Evolutionary conservation across 2,329 filamentous ascomycete genomes (phyloP).

Genomic region (Pseudofabraea citricarpa): DNA sequence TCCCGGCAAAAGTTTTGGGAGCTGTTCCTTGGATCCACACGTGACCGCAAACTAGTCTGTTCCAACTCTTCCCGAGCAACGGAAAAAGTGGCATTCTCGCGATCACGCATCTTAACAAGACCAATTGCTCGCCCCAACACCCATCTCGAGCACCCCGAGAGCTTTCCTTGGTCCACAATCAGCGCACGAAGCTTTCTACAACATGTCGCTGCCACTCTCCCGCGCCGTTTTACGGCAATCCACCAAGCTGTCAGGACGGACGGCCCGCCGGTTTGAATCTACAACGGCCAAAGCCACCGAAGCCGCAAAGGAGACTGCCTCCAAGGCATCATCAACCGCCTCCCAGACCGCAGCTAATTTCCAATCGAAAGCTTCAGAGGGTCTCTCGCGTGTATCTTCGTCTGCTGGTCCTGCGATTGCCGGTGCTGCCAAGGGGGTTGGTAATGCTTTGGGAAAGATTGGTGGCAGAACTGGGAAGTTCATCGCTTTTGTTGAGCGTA

Average conservation of each 20-base stretch:
- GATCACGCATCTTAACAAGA: constrained; percentile 14
- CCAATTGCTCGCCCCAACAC: constrained; percentile 23
- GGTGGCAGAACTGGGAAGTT: constrained; percentile 79
- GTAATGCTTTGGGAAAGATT: constrained; percentile 65
- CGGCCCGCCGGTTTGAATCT: constrained; percentile 55
- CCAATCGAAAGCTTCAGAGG: constrained; percentile 68
- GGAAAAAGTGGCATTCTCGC: constrained; percentile 19
- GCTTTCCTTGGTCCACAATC: constrained; percentile 12
- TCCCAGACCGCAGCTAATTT: constrained; percentile 39
- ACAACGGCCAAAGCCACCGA: constrained; percentile 44
- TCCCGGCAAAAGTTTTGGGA: neutral
- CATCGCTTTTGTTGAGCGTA: constrained; percentile 82
- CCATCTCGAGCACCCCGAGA: constrained; percentile 10
- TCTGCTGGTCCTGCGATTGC: constrained; percentile 74
- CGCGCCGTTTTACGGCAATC: constrained; percentile 26
- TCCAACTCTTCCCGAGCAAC: constrained; percentile 16
- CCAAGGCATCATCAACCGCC: constrained; percentile 32
- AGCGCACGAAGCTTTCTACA: constrained; percentile 13
- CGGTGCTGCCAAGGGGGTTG: constrained; percentile 64
- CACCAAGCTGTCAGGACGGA: constrained; percentile 19
- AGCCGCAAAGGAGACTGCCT: constrained; percentile 36
- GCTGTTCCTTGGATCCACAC: neutral
- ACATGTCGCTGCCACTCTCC: constrained; percentile 25
- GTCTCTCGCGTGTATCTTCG: constrained; percentile 75
- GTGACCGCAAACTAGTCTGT: constrained; percentile 2